These are phyloP conservation scores for Aureobasidium sp. DNA, from an alignment of 2,329 filamentous ascomycete species.

Conservation along the genomic window DNA sequence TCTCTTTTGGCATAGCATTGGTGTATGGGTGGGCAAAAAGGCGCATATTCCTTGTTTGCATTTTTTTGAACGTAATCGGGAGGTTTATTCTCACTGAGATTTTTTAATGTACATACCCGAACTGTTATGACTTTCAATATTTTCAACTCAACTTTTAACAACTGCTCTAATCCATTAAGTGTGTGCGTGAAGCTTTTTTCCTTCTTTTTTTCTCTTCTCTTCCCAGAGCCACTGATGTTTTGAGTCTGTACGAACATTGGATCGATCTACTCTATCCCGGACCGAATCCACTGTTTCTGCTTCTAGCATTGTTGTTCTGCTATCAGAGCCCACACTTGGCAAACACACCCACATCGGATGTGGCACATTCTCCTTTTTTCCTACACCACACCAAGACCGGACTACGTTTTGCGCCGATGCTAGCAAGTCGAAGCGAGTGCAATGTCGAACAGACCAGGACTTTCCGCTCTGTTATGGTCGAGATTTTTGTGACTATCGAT, in stretches of 20 bases:
- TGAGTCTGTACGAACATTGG: not conserved
- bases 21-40: slow-evolving; percentile 9
- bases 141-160: not conserved
- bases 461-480: not conserved
- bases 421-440: not conserved
- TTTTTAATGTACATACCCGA: slow-evolving; percentile 10
- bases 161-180: not conserved
- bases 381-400: not conserved
- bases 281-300: not conserved
- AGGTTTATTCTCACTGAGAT: not conserved
- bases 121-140: slow-evolving; percentile 6
- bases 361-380: not conserved
- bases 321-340: slow-evolving; percentile 7
- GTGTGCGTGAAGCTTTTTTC: not conserved
- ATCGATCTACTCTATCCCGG: not conserved
- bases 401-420: not conserved
- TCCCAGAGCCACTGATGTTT: not conserved
- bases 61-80: slow-evolving; percentile 5
- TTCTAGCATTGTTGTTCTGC: not conserved
- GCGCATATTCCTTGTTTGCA: slow-evolving; percentile 5
- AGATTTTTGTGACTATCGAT: not conserved
- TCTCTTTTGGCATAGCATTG: slow-evolving; percentile 11
- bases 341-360: not conserved
- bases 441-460: not conserved
- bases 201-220: not conserved